Evolutionary conservation across 805 yeast genomes (phyloP), one percentile per base, ranked within the genome.

Genomic region (Ogataea glucozyma): DNA sequence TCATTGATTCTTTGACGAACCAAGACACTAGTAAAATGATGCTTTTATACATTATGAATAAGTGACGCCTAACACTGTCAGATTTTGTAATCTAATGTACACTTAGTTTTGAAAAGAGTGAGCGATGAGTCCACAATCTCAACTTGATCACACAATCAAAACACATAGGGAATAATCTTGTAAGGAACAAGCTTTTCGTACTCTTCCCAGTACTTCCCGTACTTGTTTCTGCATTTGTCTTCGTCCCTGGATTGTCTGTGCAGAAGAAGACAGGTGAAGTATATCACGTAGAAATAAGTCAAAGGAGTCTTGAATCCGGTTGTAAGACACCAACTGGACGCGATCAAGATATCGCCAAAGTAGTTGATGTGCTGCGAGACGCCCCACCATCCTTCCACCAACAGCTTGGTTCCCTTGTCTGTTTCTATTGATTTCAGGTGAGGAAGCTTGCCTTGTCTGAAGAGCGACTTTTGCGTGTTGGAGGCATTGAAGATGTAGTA

Each of bases 351-450:
- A 68, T 93, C 99, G 31, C 99, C 99, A 45, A 90, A 75, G 65
- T 93, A 93, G 61, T 93, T 93, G 60, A 88, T 88, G 63, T 93
- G 99, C 53, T 95, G 96, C 6, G 96, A 81, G 14, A 72, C 63
- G 2, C 85, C 85, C 99, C 99, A 93, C 99, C 98, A 93, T 3
- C 98, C 97, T 57, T 88, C 93, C 41, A 81, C 77, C 33, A 93
- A 68, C 50, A 93, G 73, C 58, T 79, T 85, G 19, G 96, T 83
- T 1, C 95, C 95, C 12, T 85, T 78, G 22, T 75, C 70, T 0
- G 97, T 84, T 49, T 77, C 69, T 46, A 93, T 85, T 41, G 78
- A 81, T 48, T 79, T 75, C 66, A 88, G 68, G 58, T 87, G 81
- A 2, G 72, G 61, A 44, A 89, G 72, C 53, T 83, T 77, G 12